These are phyloP conservation scores for Ceratobasidium theobromae DNA, from an alignment of 1,284 basidiomycete species.

Conservation along the genomic window DNA sequence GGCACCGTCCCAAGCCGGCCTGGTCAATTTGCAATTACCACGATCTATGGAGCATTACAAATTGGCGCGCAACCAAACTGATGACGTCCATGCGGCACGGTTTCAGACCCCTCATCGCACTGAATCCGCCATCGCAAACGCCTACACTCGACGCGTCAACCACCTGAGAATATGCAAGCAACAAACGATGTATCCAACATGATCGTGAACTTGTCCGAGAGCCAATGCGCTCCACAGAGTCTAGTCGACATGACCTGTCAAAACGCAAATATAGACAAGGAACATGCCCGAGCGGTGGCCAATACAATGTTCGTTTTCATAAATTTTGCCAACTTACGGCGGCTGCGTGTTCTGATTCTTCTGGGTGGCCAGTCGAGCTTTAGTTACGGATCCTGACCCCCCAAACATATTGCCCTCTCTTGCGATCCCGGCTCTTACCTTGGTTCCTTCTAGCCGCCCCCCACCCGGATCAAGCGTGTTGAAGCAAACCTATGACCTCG, in stretches of 20 bases:
- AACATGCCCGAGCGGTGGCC: conserved; percentile 5
- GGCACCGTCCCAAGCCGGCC: too few relatives aligned
- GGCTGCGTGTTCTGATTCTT: neutral
- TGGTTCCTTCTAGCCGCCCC: conserved; percentile 10
- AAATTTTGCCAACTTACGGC: neutral
- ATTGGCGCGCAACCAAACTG: too few relatives aligned
- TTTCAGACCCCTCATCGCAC: too few relatives aligned
- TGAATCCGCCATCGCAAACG: too few relatives aligned
- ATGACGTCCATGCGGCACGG: too few relatives aligned
- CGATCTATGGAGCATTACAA: too few relatives aligned
- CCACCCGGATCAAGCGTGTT: conserved; percentile 8
- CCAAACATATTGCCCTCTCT: conserved; percentile 11
- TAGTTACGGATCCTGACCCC: neutral
- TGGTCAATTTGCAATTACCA: too few relatives aligned
- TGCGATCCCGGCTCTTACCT: conserved; percentile 9
- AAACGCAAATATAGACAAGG: conserved; percentile 6
- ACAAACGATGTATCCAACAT: conserved; percentile 11
- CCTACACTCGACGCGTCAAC: too few relatives aligned
- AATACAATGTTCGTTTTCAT: conserved; percentile 17
- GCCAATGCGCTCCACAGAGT: neutral
- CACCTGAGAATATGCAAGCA: neutral
- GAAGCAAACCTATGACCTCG: conserved; percentile 24
- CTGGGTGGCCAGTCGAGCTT: neutral
- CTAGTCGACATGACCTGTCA: conserved; percentile 12
- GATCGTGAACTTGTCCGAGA: conserved; percentile 12